A percentile compares a stretch with the other conserved stretches of the same genome.
These are phyloP conservation scores for Cercospora sp. DNA, from an alignment of 2,329 filamentous ascomycete species.

Conservation along the genomic window DNA sequence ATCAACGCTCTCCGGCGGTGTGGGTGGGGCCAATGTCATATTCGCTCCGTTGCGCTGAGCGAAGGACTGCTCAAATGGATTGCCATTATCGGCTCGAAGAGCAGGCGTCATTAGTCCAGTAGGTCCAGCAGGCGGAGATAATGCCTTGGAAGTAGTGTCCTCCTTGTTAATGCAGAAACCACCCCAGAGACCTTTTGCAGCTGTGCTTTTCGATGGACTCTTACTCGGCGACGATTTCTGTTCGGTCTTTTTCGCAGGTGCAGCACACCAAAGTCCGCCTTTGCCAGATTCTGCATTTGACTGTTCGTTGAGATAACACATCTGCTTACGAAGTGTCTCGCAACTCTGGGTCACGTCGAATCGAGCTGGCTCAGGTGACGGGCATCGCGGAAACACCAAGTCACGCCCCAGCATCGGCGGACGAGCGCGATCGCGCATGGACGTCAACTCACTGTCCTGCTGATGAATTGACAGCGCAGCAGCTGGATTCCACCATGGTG, in stretches of 20 bases:
- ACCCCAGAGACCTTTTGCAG: slow-evolving; percentile 67
- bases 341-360: slow-evolving; percentile 73
- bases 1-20: slow-evolving; percentile 32
- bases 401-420: slow-evolving; percentile 89
- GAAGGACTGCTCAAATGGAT: slow-evolving; percentile 45
- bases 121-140: slow-evolving; percentile 43
- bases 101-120: slow-evolving; percentile 54
- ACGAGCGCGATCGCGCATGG: slow-evolving; percentile 60
- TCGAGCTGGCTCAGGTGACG: slow-evolving; percentile 79
- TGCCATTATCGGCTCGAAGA: slow-evolving; percentile 34
- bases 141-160: slow-evolving; percentile 36
- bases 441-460: slow-evolving; percentile 49
- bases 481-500: slow-evolving; percentile 45
- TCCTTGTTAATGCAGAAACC: slow-evolving; percentile 61
- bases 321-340: slow-evolving; percentile 51
- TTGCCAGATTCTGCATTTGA: slow-evolving; percentile 44
- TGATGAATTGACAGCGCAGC: slow-evolving; percentile 34
- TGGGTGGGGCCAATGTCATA: slow-evolving; percentile 28
- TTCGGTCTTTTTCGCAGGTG: slow-evolving; percentile 19
- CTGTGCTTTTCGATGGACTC: slow-evolving; percentile 22
- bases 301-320: slow-evolving; percentile 54
- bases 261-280: slow-evolving; percentile 60
- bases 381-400: slow-evolving; percentile 76
- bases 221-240: slow-evolving; percentile 14
- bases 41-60: slow-evolving; percentile 28